Evolutionary conservation across 179 eudicot species (phyloP), one percentile per base, ranked within the genome.

Genomic region (Camellia oleifera): DNA sequence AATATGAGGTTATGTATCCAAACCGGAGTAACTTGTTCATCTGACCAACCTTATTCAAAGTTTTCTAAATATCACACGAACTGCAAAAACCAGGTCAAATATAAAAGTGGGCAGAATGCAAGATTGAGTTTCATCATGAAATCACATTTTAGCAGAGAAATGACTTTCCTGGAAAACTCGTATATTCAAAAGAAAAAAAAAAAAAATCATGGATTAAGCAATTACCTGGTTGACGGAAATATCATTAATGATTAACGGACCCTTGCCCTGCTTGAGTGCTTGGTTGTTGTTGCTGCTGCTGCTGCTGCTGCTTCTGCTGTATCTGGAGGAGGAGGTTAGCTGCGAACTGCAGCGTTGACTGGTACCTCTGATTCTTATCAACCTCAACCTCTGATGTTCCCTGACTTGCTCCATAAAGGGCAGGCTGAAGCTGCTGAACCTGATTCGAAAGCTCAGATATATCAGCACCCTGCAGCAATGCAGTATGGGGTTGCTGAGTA

Each of bases 301-400:
- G 87, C 80, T 85, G 88, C 80, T 85, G 88, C 58, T 86, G 92
- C 80, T 86, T 90, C 86, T 94, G 97, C 77, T 95, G 94, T 84
- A 97, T 86, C 87, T 93, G 92, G 14, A 84, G 78, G 18, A 97
- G 95, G 79, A 97, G 98, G 83, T 85, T 90, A 66, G 97, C 97
- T 54, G 99, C 99, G 87, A 97, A 92, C 60, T 94, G 90, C 32
- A 97, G 83, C 42, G 99, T 94, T 80, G 98, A 87, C 70, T 90
- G 94, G 84, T 97, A 97, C 2, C 97, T 91, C 78, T 94, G 94
- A 74, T 92, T 90, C 82, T 96, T 96, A 80, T 96, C 98, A 62
- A 70, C 94, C 86, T 89, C 98, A 69, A 71, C 83, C 79, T 91
- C 97, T 4, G 82, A 52, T 56, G 83, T 78, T 64, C 86, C 90